Evolutionary conservation across 495 filamentous ascomycete genomes (phyloP), one percentile per base, ranked within the genome.

Genomic region (Emericellopsis terricola): DNA sequence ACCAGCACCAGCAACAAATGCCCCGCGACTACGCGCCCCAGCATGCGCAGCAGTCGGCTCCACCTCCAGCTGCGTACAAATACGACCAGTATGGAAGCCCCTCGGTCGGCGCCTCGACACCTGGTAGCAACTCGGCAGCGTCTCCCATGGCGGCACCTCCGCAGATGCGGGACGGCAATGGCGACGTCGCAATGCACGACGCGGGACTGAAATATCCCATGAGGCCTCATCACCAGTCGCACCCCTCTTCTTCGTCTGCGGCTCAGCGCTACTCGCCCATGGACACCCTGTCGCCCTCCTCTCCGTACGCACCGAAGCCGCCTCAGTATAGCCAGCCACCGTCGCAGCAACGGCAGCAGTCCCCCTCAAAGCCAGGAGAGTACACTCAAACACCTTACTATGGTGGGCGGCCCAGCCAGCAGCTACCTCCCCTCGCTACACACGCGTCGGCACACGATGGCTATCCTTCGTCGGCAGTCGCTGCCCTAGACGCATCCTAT

Each of bases 191-290:
- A 28, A 94, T 94, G 85, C 81, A 89, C 51, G 86, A 93, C 50
- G 76, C 76, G 53, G 42, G 29, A 46, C 41, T 51, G 35, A 87
- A 86, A 52, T 89, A 91, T 48, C 69, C 81, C 30, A 68, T 79
- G 58, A 67, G 77, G 28, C 71, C 68, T 37, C 73, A 77, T 51
- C 69, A 73, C 41, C 68, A 71, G 43, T 61, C 66, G 38, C 65
- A 69, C 36, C 57, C 67, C 28, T 65, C 68, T 20, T 79, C 81
- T 38, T 82, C 81, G 16, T 65, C 79, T 23, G 80, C 85, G 29
- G 82, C 85, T 31, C 80, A 87, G 48, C 71, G 87, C 47, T 94
- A 97, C 54, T 93, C 86, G 9, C 89, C 87, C 33, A 92, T 92
- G 84, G 86, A 91, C 46, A 71, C 73, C 4, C 57, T 87, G 16